Evolutionary conservation across 768 basidiomycete genomes (phyloP).

Genomic region (Rhizopogon vesiculosus): DNA sequence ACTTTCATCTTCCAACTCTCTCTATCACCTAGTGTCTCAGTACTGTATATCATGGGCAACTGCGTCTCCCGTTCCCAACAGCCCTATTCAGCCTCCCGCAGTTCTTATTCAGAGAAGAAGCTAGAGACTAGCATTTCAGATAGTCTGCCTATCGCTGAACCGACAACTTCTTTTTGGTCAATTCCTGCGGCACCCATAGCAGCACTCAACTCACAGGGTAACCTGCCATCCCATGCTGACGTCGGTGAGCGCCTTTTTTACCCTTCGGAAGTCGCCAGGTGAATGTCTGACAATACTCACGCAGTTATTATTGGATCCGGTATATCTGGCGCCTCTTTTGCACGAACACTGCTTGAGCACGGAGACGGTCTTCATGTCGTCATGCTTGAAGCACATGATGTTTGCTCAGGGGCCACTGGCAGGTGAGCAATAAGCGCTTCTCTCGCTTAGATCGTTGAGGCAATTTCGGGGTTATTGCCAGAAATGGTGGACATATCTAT

Average conservation of each 20-base stretch:
- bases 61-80: conserved; percentile 12
- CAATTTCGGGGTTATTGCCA: conserved; percentile 7
- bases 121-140: conserved; percentile 24
- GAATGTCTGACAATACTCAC: not conserved
- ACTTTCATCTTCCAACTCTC: not conserved
- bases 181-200: conserved; percentile 47
- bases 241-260: conserved; percentile 31
- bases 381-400: conserved; percentile 59
- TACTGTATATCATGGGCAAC: conserved; percentile 19
- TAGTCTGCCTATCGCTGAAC: conserved; percentile 50
- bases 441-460: not conserved
- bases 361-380: conserved; percentile 32
- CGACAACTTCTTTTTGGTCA: conserved; percentile 63
- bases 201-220: conserved; percentile 13
- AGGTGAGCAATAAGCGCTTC: conserved; percentile 28
- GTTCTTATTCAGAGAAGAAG: conserved; percentile 4
- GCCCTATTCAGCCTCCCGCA: not conserved
- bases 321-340: conserved; percentile 42
- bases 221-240: conserved; percentile 50
- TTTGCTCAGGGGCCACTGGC: conserved; percentile 50
- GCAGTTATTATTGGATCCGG: conserved; percentile 51
- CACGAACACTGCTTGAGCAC: conserved; percentile 31
- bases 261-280: not conserved
- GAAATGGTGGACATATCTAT: conserved; percentile 50
- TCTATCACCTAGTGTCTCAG: conserved; percentile 2